Conservation (phyloP, 768 basidiomycete species). For the Tremella yokohamensis region DNA sequence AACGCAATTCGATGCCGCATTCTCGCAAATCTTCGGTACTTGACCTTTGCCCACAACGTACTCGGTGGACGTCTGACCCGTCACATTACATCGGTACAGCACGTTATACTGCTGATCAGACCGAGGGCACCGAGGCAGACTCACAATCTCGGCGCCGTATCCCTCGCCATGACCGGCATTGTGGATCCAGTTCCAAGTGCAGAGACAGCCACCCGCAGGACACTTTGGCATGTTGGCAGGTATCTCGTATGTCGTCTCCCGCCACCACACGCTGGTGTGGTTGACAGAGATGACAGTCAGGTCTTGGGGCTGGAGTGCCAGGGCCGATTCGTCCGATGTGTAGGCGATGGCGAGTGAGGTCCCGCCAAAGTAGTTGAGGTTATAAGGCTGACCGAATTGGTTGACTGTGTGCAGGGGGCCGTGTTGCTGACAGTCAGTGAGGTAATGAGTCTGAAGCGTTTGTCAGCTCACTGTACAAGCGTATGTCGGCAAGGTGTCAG, state of each 20-base stretch:
- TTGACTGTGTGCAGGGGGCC: neutral
- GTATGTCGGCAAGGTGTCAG: no score
- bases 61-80: slow-evolving; percentile 18
- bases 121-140: neutral
- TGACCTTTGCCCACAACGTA: slow-evolving; percentile 10
- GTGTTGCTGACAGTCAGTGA: no score
- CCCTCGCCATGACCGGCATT: slow-evolving; percentile 30
- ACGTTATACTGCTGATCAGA: slow-evolving; percentile 14
- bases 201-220: slow-evolving; percentile 59
- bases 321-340: slow-evolving; percentile 57
- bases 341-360: slow-evolving; percentile 69
- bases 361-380: slow-evolving; percentile 31
- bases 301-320: slow-evolving; percentile 62
- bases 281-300: slow-evolving; percentile 72
- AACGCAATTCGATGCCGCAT: slow-evolving; percentile 19
- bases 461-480: no score
- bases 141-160: slow-evolving; percentile 34
- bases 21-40: slow-evolving; percentile 22
- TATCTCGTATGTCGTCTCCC: slow-evolving; percentile 67
- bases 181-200: slow-evolving; percentile 54
- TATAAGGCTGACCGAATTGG: slow-evolving; percentile 2
- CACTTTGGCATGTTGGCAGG: slow-evolving; percentile 68
- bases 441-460: no score
- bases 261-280: slow-evolving; percentile 69
- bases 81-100: slow-evolving; percentile 34